A percentile compares a stretch with the other conserved stretches of the same genome.
phyloP scores from a whole-genome alignment of 441 rosid species.

The Macaranga tanarius region DNA sequence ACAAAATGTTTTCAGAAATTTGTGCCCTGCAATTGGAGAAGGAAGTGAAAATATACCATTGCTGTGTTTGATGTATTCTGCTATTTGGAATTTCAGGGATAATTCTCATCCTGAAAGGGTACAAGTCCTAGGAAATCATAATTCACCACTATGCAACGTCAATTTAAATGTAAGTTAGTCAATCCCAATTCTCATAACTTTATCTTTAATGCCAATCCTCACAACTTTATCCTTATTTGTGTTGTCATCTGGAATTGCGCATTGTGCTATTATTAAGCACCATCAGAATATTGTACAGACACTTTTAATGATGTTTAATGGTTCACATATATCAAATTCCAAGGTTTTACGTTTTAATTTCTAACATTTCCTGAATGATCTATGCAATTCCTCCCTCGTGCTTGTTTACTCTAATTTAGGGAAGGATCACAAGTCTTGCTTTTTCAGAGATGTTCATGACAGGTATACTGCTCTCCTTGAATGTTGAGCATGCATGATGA shows the following conservation, averaged over 20 bases:
- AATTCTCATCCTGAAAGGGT: constrained; percentile 56
- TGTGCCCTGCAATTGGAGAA: background rate
- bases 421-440: background rate
- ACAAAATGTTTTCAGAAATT: constrained; percentile 1
- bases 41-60: constrained; percentile 7
- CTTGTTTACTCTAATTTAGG: background rate
- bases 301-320: background rate
- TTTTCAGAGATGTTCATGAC: constrained; percentile 6
- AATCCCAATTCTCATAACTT: background rate
- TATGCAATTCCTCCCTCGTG: background rate
- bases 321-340: background rate
- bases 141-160: constrained; percentile 63
- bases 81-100: constrained; percentile 55
- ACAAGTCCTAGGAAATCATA: constrained; percentile 54
- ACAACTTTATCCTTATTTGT: background rate
- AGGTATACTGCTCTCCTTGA: background rate
- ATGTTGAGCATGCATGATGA: background rate
- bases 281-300: background rate
- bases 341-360: background rate
- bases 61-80: constrained; percentile 19
- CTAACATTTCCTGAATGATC: background rate
- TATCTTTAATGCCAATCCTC: background rate
- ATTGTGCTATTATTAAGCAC: background rate
- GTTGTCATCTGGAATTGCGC: background rate
- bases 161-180: constrained; percentile 61